Conservation (phyloP, 495 filamentous ascomycete genomes). For the Venustampulla echinocandica region DNA sequence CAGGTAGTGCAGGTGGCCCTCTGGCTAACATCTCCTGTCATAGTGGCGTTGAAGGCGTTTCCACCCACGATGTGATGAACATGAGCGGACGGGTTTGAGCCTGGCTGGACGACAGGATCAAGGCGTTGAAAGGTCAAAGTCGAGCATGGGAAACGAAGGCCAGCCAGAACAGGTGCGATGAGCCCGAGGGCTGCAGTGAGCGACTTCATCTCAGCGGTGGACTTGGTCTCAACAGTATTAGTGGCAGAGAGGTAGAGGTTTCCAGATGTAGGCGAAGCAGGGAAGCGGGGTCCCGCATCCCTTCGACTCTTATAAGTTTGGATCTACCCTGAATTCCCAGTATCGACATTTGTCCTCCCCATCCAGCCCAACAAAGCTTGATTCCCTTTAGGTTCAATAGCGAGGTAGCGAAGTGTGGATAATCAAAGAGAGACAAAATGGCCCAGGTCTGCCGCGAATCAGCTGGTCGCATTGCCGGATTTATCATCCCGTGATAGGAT, state of each 20-base stretch:
- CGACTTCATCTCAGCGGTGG: constrained; percentile 35
- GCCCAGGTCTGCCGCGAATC: not conserved
- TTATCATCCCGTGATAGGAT: constrained; percentile 1
- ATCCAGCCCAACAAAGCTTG: constrained; percentile 2
- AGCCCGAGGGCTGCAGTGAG: constrained; percentile 30
- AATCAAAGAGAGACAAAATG: not conserved
- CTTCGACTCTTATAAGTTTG: constrained; percentile 22
- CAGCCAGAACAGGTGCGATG: constrained; percentile 31
- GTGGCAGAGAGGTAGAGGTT: not conserved
- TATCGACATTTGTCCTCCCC: not conserved
- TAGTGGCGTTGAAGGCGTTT: constrained; percentile 40
- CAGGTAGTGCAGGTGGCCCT: constrained; percentile 37
- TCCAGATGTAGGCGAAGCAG: constrained; percentile 18
- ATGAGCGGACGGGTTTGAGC: constrained; percentile 32
- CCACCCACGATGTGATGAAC: constrained; percentile 42
- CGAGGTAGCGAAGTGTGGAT: not conserved
- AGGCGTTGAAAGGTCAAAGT: constrained; percentile 37
- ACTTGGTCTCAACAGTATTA: constrained; percentile 8
- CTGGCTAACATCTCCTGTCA: constrained; percentile 37
- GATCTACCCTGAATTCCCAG: constrained; percentile 3
- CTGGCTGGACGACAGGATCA: constrained; percentile 37
- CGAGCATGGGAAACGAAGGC: constrained; percentile 39
- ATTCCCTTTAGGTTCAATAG: not conserved
- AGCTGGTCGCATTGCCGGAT: not conserved
- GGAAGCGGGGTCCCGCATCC: constrained; percentile 5